Conservation (phyloP, 1,139 yeast genomes). For the Scheffersomyces insectosa region DNA sequence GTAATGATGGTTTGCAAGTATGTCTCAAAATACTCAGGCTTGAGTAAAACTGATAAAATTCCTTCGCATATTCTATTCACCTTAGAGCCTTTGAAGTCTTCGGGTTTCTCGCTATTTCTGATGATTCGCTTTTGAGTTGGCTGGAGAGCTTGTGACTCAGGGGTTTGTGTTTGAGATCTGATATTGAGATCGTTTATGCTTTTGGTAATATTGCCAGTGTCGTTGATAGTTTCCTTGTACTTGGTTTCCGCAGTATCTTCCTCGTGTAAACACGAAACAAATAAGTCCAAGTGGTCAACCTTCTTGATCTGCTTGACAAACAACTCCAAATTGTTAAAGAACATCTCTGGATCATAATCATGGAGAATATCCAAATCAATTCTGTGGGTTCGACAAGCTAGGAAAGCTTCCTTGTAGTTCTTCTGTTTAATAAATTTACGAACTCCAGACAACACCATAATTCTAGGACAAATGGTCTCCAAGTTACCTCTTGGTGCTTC, state of each 20-base stretch:
- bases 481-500: slow-evolving; percentile 97
- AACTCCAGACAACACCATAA: slow-evolving; percentile 85
- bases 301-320: slow-evolving; percentile 72
- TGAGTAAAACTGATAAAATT: slow-evolving; percentile 55
- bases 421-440: slow-evolving; percentile 61
- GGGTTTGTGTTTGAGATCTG: not conserved
- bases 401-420: slow-evolving; percentile 70
- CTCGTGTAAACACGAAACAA: slow-evolving; percentile 80
- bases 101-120: slow-evolving; percentile 34
- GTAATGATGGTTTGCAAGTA: slow-evolving; percentile 83
- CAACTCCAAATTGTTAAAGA: slow-evolving; percentile 60
- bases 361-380: slow-evolving; percentile 86
- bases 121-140: slow-evolving; percentile 21
- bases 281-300: slow-evolving; percentile 80
- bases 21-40: slow-evolving; percentile 52
- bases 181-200: slow-evolving; percentile 11
- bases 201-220: slow-evolving; percentile 14
- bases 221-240: slow-evolving; percentile 68
- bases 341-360: slow-evolving; percentile 78
- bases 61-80: slow-evolving; percentile 78
- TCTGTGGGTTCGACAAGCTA: slow-evolving; percentile 85
- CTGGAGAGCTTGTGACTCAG: not conserved
- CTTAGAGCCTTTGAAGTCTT: slow-evolving; percentile 50
- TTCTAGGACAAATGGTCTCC: slow-evolving; percentile 91
- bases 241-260: slow-evolving; percentile 85